phyloP scores from a whole-genome alignment of 2,329 filamentous ascomycete genomes.

The Coniella vitis region DNA sequence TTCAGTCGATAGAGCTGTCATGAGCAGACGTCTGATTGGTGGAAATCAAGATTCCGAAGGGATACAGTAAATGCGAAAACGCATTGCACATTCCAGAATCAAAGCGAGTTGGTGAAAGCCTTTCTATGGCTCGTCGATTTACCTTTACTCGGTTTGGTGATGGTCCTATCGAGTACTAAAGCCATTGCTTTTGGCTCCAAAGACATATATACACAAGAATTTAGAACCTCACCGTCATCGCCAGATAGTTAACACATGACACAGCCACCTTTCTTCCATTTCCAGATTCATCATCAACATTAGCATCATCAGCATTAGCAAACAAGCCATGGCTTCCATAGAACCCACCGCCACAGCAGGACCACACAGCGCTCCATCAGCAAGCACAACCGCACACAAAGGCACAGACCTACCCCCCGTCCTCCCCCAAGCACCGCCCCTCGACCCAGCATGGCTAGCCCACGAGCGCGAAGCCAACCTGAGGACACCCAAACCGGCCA shows the following conservation, averaged over 20 bases:
- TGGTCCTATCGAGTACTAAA: no score
- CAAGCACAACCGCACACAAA: background rate
- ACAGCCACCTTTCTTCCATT: no score
- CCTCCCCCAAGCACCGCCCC: conserved; percentile 28
- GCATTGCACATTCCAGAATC: no score
- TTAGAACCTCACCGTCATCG: no score
- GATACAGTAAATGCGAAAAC: background rate
- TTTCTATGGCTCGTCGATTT: no score
- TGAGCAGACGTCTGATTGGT: background rate
- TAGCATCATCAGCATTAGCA: background rate
- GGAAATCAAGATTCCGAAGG: background rate
- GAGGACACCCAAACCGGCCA: conserved; percentile 20
- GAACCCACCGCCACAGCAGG: no score
- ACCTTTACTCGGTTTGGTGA: no score
- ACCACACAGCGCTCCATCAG: background rate
- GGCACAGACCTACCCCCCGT: conserved; percentile 19
- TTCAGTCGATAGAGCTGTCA: no score
- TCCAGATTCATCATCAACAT: no score
- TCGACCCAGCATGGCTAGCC: conserved; percentile 34
- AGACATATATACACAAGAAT: no score
- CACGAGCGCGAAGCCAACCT: conserved; percentile 29
- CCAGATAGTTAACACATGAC: no score
- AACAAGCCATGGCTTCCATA: background rate
- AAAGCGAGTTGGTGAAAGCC: background rate
- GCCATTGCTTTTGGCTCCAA: no score